phyloP scores from a whole-genome alignment of 208 protist genomes.

The Acanthamoeba healyi region DNA sequence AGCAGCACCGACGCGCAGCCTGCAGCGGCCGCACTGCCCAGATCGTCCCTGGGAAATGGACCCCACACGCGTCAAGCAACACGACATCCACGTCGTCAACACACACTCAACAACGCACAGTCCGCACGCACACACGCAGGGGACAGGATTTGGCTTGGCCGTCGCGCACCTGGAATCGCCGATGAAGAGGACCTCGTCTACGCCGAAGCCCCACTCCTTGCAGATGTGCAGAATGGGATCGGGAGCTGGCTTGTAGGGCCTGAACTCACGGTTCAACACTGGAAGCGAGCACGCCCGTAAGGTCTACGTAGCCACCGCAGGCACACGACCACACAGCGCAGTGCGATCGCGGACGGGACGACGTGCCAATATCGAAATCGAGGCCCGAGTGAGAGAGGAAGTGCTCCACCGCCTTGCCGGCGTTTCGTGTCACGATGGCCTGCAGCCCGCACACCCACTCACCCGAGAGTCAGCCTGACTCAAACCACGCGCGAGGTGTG shows the following conservation, averaged over 20 bases:
- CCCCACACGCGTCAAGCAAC: background rate
- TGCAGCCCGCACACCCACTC: background rate
- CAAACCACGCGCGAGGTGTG: background rate
- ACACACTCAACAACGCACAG: too few species aligned
- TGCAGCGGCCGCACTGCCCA: background rate
- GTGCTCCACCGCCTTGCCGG: constrained; percentile 21
- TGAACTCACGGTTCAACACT: constrained; percentile 42
- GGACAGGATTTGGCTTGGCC: too few species aligned
- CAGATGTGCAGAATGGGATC: constrained; percentile 54
- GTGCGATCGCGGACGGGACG: too few species aligned
- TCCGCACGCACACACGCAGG: too few species aligned
- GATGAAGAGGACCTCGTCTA: constrained; percentile 52
- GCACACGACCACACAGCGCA: background rate
- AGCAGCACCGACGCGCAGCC: constrained; percentile 27
- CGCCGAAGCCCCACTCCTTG: background rate
- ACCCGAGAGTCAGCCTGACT: background rate
- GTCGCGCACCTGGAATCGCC: background rate
- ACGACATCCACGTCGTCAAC: background rate
- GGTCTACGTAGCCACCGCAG: background rate
- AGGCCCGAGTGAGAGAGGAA: constrained; percentile 44
- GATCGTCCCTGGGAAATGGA: background rate
- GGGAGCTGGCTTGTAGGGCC: constrained; percentile 42
- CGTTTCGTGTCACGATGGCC: constrained; percentile 56
- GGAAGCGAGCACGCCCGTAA: background rate
- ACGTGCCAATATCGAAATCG: background rate